Base-by-base conservation (phyloP, 257 asterid genomes). In the Cruciata laevipes region DNA sequence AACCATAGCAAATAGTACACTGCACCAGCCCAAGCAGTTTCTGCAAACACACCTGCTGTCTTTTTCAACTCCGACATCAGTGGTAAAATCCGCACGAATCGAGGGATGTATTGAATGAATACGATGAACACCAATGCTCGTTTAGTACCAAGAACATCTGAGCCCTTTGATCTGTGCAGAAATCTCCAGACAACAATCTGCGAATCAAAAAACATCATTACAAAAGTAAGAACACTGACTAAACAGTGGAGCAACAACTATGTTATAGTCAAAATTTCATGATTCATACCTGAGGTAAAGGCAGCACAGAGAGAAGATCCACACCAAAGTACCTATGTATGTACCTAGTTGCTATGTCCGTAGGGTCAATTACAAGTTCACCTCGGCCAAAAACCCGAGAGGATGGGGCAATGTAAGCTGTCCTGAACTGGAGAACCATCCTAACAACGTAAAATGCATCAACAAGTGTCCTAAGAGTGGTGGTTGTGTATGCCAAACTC, bases 1-100 rank as follows among this genome's bases (percentile, higher is more conserved):
- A 93, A 93, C 99, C 97, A 90, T 35, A 90, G 65, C 81, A 93
- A 74, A 76, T 93, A 93, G 69, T 88, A 93, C 32, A 95, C 99
- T 25, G 99, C 99, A 66, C 99, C 99, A 66, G 99, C 99, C 99
- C 97, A 90, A 60, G 99, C 99, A 21, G 95, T 84, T 80, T 93
- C 99, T 17, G 97, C 99, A 73, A 93, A 93, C 51, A 84, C 96
- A 20, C 99, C 99, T 0, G 96, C 94, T 35, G 92, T 83, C 81
- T 93, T 93, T 80, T 90, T 93, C 82, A 93, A 71, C 82, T 93
- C 97, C 2, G 99, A 90, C 77, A 74, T 80, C 52, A 93, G 83
- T 38, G 99, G 99, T 38, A 90, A 20, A 73, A 93, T 78, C 58
- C 97, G 81, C 74, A 80, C 27, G 69, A 93, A 93, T 73, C 99